Evolutionary conservation across 1,139 yeast species (phyloP).

Genomic region (Candida frijolesensis): DNA sequence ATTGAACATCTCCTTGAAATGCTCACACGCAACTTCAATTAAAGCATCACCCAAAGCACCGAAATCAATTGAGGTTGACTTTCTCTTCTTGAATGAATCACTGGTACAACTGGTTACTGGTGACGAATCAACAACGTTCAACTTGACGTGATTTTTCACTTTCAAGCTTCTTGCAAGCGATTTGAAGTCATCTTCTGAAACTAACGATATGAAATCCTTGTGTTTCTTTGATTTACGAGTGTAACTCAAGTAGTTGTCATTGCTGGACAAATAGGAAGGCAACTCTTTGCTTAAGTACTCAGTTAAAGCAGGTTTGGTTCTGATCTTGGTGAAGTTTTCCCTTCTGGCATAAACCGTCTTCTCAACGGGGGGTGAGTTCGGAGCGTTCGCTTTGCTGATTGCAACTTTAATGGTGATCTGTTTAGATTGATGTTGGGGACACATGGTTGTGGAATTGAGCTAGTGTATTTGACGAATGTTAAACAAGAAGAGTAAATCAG

Average conservation of each 20-base stretch:
- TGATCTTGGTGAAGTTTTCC: slow-evolving; percentile 16
- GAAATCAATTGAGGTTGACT: slow-evolving; percentile 20
- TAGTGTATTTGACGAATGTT: neutral
- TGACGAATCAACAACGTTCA: slow-evolving; percentile 27
- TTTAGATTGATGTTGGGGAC: slow-evolving; percentile 7
- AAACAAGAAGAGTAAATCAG: neutral
- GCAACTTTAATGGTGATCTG: slow-evolving; percentile 17
- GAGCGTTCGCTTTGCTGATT: slow-evolving; percentile 11
- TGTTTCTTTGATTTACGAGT: slow-evolving; percentile 47
- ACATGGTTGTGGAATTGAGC: slow-evolving; percentile 3
- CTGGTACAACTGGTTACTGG: slow-evolving; percentile 1
- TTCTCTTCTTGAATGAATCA: slow-evolving; percentile 12
- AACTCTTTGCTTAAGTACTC: slow-evolving; percentile 15
- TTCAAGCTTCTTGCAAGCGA: slow-evolving; percentile 48
- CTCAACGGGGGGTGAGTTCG: slow-evolving; percentile 13
- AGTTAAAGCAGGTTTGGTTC: slow-evolving; percentile 19
- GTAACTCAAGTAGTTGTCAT: slow-evolving; percentile 15
- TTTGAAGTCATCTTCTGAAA: slow-evolving; percentile 43
- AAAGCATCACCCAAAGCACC: slow-evolving; percentile 27
- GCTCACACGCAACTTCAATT: slow-evolving; percentile 27
- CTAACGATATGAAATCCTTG: slow-evolving; percentile 43
- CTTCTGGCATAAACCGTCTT: slow-evolving; percentile 15
- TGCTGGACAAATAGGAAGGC: slow-evolving; percentile 5
- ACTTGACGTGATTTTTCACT: slow-evolving; percentile 43
- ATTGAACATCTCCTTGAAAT: slow-evolving; percentile 22